A percentile compares a stretch with the other conserved stretches of the same genome.
Conservation (phyloP, 495 filamentous ascomycete species). For the Chaetomium fimeti region DNA sequence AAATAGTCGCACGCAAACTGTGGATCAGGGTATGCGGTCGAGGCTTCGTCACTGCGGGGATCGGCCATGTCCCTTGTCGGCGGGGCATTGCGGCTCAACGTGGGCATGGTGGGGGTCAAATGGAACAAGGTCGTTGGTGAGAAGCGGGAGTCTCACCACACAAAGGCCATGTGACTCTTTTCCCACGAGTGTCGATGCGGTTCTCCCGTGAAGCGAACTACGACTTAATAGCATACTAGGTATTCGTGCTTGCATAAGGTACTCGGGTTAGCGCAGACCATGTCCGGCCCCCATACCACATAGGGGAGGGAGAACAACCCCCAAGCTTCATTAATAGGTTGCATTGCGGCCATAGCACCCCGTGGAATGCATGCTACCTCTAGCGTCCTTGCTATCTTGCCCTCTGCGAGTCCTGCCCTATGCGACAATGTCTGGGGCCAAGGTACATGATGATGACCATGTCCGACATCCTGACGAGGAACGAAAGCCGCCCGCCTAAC, state of each 20-base stretch:
- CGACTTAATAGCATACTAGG: too few relatives aligned
- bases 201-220: too few relatives aligned
- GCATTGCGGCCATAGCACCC: neutral
- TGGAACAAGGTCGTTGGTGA: neutral
- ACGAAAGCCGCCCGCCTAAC: neutral
- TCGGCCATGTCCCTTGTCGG: constrained; percentile 6
- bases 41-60: constrained; percentile 5
- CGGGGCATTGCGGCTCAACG: constrained; percentile 17
- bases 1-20: neutral
- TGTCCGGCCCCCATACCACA: neutral
- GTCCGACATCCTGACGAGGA: constrained; percentile 6
- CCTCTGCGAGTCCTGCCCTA: neutral
- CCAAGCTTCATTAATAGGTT: neutral
- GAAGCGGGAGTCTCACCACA: neutral
- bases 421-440: constrained; percentile 12
- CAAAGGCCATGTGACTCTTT: neutral
- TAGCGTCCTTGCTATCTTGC: constrained; percentile 18
- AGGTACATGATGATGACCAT: constrained; percentile 1
- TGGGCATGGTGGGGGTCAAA: neutral
- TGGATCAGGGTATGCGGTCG: constrained; percentile 1
- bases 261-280: neutral
- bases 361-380: constrained; percentile 17
- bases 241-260: too few relatives aligned
- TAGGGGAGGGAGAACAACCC: neutral
- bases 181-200: neutral